phyloP scores from a whole-genome alignment of 2,329 filamentous ascomycete genomes.

The Verticillium albo-atrum region DNA sequence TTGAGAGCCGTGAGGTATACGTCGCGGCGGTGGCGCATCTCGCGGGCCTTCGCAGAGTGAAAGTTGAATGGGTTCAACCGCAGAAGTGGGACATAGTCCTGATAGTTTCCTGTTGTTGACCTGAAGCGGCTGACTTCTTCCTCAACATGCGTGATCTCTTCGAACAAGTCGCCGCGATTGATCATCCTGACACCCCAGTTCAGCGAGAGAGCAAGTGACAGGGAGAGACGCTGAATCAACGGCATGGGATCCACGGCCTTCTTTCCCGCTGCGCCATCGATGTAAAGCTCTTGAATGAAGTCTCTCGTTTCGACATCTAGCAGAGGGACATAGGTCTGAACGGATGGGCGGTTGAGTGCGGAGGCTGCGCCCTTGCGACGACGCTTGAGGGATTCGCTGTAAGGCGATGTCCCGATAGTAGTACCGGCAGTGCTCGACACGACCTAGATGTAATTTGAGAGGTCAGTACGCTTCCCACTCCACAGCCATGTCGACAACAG shows the following conservation, averaged over 20 bases:
- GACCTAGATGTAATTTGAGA: too few relatives aligned
- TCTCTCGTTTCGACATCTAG: constrained; percentile 59
- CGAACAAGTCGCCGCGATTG: constrained; percentile 55
- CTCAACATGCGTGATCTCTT: constrained; percentile 59
- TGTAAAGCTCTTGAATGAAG: constrained; percentile 56
- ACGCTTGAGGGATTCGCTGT: constrained; percentile 59
- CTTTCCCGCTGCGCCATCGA: constrained; percentile 50
- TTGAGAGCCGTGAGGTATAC: constrained; percentile 56
- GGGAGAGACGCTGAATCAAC: constrained; percentile 60
- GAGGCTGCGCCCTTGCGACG: constrained; percentile 61
- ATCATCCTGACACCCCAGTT: constrained; percentile 62
- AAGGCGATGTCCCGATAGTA: constrained; percentile 64
- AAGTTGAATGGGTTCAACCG: constrained; percentile 56
- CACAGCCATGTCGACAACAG: too few relatives aligned
- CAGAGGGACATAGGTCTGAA: constrained; percentile 58
- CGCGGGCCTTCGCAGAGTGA: constrained; percentile 53
- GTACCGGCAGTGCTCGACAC: constrained; percentile 62
- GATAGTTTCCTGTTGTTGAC: constrained; percentile 55
- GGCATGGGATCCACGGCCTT: constrained; percentile 59
- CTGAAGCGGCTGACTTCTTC: constrained; percentile 56
- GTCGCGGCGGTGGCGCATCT: constrained; percentile 57
- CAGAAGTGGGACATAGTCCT: constrained; percentile 57
- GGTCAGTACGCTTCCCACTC: too few relatives aligned
- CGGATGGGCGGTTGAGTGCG: constrained; percentile 60
- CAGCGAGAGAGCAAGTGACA: constrained; percentile 59